phyloP scores from a whole-genome alignment of 2,329 filamentous ascomycete genomes.

The Stylonectria norvegica region DNA sequence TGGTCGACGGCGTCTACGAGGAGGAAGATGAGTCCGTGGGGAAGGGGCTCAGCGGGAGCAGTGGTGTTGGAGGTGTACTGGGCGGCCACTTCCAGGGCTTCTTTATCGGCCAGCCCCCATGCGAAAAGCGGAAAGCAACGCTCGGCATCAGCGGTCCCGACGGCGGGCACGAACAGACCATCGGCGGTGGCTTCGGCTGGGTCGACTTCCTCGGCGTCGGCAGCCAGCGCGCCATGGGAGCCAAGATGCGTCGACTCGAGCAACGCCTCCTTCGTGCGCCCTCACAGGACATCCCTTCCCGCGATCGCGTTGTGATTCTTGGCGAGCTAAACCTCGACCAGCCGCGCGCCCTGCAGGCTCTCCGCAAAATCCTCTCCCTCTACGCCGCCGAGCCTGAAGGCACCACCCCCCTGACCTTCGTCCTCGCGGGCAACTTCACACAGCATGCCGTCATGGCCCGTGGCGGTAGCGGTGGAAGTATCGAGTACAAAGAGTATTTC shows the following conservation, averaged over 20 bases:
- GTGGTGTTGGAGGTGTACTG: slow-evolving; percentile 83
- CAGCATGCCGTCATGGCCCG: slow-evolving; percentile 62
- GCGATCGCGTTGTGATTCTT: slow-evolving; percentile 66
- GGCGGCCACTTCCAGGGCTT: slow-evolving; percentile 90
- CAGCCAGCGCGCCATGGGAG: slow-evolving; percentile 78
- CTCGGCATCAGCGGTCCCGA: slow-evolving; percentile 66
- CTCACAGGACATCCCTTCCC: slow-evolving; percentile 34
- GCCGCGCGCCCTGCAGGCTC: slow-evolving; percentile 73
- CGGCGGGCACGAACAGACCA: slow-evolving; percentile 56
- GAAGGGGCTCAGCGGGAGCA: slow-evolving; percentile 69
- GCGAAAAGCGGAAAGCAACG: slow-evolving; percentile 76
- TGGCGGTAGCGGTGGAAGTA: slow-evolving; percentile 73
- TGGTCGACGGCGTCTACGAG: slow-evolving; percentile 94
- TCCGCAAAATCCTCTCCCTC: slow-evolving; percentile 71
- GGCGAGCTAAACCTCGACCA: slow-evolving; percentile 85
- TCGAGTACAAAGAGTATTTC: slow-evolving; percentile 96
- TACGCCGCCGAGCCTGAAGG: slow-evolving; percentile 66
- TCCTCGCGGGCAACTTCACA: slow-evolving; percentile 83
- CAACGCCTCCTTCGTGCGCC: slow-evolving; percentile 57
- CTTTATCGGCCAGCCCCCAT: slow-evolving; percentile 86
- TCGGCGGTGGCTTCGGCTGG: slow-evolving; percentile 88
- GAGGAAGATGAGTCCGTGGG: slow-evolving; percentile 76
- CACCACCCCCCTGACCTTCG: slow-evolving; percentile 70
- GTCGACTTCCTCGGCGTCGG: slow-evolving; percentile 92
- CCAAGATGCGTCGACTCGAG: slow-evolving; percentile 79